Base-by-base conservation (phyloP, 73 alveolate species). In the Durusdinium trenchii region DNA sequence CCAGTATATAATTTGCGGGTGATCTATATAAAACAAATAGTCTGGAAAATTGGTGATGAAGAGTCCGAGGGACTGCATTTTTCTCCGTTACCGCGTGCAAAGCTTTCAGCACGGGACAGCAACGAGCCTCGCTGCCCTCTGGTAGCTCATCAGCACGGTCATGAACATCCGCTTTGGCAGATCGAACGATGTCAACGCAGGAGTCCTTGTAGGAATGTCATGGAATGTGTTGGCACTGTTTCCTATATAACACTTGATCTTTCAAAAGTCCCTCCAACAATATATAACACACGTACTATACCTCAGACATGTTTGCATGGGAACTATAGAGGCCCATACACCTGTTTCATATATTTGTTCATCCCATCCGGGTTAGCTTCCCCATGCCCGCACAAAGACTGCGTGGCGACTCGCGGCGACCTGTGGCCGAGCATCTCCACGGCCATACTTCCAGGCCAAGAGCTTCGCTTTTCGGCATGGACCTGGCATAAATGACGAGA, bases 401-500 rank as follows among this genome's bases (percentile, higher is more conserved):
- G n/a, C n/a, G n/a, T n/a, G n/a, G n/a, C n/a, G n/a, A n/a, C 73
- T 1, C 73, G 18, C n/a, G 73, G 30, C 30, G 73, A 60, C 30
- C 18, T 36, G 45, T 51, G 9, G 84, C 84, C 84, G 40, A 38
- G 84, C 52, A 38, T 23, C 84, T 0, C 84, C 84, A 7, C 84
- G 50, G 51, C 45, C 9, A 51, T 73, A 73, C 52, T 9, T 0
- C 84, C 84, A 73, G 9, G 84, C 84, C 84, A 73, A n/a, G 14
- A 48, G 84, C 51, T 51, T 73, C 0, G 84, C 84, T 40, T 73
- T 73, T 51, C 84, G 84, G 6, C 52, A 73, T 20, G 84, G 84
- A 73, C 84, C 84, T 73, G 84, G 84, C 84, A 1, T 57, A 23
- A 57, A 60, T 23, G n/a, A n/a, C n/a, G n/a, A n/a, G n/a, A n/a